Conservation (phyloP, 2,329 filamentous ascomycete genomes). For the Helminthosporium solani region DNA sequence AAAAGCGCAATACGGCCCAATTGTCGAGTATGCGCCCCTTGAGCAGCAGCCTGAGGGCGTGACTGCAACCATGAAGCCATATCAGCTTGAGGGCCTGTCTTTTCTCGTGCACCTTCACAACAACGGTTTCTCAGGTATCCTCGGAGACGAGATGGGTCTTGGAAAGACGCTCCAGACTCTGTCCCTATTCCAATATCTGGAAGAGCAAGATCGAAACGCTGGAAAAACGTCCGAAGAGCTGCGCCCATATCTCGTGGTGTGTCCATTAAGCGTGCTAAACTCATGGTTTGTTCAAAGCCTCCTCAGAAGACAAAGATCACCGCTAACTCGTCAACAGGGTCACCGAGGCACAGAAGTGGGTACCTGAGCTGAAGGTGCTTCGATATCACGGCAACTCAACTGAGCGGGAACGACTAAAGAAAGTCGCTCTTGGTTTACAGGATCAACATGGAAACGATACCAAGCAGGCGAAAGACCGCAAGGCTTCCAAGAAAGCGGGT, state of each 20-base stretch:
- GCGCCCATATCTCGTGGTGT: conserved; percentile 93
- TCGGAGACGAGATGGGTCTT: conserved; percentile 99
- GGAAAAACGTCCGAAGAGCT: conserved; percentile 57
- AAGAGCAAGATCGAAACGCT: conserved; percentile 73
- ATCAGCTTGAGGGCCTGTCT: conserved; percentile 94
- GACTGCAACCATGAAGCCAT: conserved; percentile 74
- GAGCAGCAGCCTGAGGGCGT: conserved; percentile 49
- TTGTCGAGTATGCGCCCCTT: conserved; percentile 46
- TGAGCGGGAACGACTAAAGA: conserved; percentile 71
- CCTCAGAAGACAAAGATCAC: no score
- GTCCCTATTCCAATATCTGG: conserved; percentile 92
- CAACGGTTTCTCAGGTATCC: conserved; percentile 97
- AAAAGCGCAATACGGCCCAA: conserved; percentile 18
- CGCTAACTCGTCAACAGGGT: conserved; percentile 48
- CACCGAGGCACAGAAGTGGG: conserved; percentile 96
- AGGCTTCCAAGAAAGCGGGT: conserved; percentile 80
- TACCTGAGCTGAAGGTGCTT: conserved; percentile 77
- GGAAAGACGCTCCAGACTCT: conserved; percentile 99
- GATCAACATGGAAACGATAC: conserved; percentile 51
- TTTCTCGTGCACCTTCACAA: conserved; percentile 99
- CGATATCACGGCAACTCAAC: conserved; percentile 93
- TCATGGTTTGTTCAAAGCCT: conserved; percentile 64
- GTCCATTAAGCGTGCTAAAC: conserved; percentile 91
- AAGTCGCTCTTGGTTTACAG: conserved; percentile 48
- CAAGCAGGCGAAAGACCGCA: conserved; percentile 81